These are phyloP conservation scores for Omphalotus olearius DNA, from an alignment of 1,284 basidiomycete species.

Conservation along the genomic window DNA sequence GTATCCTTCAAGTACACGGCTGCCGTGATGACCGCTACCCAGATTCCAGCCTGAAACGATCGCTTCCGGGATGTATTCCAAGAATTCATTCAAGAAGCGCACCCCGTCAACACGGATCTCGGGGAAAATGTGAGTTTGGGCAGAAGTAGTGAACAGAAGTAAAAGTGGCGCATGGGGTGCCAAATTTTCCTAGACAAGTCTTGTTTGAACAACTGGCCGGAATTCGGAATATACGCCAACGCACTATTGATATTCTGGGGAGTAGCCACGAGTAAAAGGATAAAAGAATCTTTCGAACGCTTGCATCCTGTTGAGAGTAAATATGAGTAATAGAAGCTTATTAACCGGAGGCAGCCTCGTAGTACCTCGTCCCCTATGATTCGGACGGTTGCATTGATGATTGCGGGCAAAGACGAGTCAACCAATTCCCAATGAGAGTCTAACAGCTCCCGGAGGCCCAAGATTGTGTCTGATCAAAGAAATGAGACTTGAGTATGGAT, in stretches of 20 bases:
- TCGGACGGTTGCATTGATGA: slow-evolving; percentile 68
- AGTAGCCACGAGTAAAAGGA: slow-evolving; percentile 72
- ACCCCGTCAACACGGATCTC: slow-evolving; percentile 91
- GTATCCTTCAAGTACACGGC: slow-evolving; percentile 70
- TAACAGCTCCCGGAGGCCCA: slow-evolving; percentile 79
- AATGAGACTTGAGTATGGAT: not conserved
- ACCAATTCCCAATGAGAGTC: slow-evolving; percentile 59
- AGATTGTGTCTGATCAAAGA: slow-evolving; percentile 63
- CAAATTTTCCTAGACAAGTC: slow-evolving; percentile 50
- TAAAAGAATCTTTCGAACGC: slow-evolving; percentile 58
- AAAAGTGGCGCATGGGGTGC: slow-evolving; percentile 70
- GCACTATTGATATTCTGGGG: slow-evolving; percentile 56
- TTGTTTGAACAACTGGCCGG: slow-evolving; percentile 10
- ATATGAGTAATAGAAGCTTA: slow-evolving; percentile 1
- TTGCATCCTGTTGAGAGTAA: slow-evolving; percentile 45
- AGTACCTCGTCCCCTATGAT: slow-evolving; percentile 79
- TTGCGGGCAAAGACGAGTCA: slow-evolving; percentile 51
- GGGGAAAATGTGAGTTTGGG: slow-evolving; percentile 93
- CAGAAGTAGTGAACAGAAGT: slow-evolving; percentile 85
- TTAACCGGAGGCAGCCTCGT: slow-evolving; percentile 10
- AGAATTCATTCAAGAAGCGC: slow-evolving; percentile 74
- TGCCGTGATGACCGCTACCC: slow-evolving; percentile 45
- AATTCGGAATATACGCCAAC: slow-evolving; percentile 15
- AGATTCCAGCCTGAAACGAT: slow-evolving; percentile 70
- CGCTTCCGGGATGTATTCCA: slow-evolving; percentile 67